A percentile compares a stretch with the other conserved stretches of the same genome.
phyloP scores from a whole-genome alignment of 2,329 filamentous ascomycete species.

The Apiospora phragmitis region DNA sequence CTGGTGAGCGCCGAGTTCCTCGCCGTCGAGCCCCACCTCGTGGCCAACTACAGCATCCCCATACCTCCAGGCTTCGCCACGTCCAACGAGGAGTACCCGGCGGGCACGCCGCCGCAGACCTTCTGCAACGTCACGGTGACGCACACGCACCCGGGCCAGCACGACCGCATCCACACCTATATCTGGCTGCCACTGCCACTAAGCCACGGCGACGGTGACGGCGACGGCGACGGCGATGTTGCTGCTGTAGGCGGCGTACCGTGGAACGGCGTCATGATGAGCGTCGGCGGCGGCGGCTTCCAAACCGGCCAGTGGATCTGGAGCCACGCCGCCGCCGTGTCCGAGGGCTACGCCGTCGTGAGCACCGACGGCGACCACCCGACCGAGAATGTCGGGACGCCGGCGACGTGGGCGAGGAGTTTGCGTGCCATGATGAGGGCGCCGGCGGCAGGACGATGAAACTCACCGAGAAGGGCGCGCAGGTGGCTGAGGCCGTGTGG shows the following conservation, averaged over 20 bases:
- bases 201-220: not conserved
- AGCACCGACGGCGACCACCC: conserved; percentile 10
- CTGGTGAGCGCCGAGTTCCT: conserved; percentile 9
- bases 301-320: not conserved
- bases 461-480: not conserved
- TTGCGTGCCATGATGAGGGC: not conserved
- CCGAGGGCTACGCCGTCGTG: conserved; percentile 11
- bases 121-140: conserved; percentile 13
- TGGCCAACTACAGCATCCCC: not conserved
- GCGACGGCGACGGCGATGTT: no score
- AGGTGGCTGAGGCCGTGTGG: not conserved
- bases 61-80: not conserved
- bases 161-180: conserved; percentile 1
- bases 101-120: not conserved
- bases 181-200: not conserved
- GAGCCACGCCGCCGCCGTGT: not conserved
- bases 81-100: not conserved
- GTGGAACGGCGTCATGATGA: conserved; percentile 10
- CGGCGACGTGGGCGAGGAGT: conserved; percentile 7
- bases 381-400: not conserved
- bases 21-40: not conserved
- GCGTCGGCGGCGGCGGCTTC: conserved; percentile 10
- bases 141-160: conserved; percentile 12
- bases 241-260: not conserved
- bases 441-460: not conserved